These are phyloP conservation scores for Annona squamosa DNA, from an alignment of 164 flowering plant species.

Conservation along the genomic window DNA sequence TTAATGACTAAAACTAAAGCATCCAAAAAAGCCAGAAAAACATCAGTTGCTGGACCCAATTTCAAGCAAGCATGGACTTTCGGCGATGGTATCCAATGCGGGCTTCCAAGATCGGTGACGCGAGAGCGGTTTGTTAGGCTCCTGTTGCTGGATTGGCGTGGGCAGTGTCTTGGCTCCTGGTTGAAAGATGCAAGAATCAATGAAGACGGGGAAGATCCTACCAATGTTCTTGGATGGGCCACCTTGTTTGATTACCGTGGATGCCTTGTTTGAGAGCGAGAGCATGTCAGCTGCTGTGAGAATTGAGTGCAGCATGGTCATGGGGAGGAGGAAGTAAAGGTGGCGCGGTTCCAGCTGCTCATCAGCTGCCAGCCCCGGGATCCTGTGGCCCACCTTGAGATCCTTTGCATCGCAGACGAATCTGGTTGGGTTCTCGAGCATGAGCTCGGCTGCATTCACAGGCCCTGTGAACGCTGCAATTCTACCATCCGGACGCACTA, in stretches of 20 bases:
- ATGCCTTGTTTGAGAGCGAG: constrained; percentile 29
- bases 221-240: constrained; percentile 20
- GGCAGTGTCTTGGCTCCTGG: constrained; percentile 24
- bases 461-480: constrained; percentile 28
- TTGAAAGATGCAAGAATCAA: constrained; percentile 48
- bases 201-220: constrained; percentile 40
- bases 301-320: constrained; percentile 57
- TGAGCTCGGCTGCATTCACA: constrained; percentile 53
- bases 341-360: constrained; percentile 40
- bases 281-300: constrained; percentile 42
- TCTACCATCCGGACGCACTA: constrained; percentile 28
- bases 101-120: constrained; percentile 63
- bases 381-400: constrained; percentile 39
- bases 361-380: constrained; percentile 42
- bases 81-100: constrained; percentile 45
- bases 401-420: constrained; percentile 44
- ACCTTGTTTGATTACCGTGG: constrained; percentile 26
- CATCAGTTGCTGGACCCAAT: not conserved
- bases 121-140: constrained; percentile 17
- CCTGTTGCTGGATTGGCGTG: not conserved
- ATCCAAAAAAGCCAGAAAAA: not conserved
- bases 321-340: constrained; percentile 51
- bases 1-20: not conserved
- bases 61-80: constrained; percentile 21
- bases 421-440: constrained; percentile 41